Base-by-base conservation (phyloP, 1,284 basidiomycete genomes). In the Tylopilus sp. region DNA sequence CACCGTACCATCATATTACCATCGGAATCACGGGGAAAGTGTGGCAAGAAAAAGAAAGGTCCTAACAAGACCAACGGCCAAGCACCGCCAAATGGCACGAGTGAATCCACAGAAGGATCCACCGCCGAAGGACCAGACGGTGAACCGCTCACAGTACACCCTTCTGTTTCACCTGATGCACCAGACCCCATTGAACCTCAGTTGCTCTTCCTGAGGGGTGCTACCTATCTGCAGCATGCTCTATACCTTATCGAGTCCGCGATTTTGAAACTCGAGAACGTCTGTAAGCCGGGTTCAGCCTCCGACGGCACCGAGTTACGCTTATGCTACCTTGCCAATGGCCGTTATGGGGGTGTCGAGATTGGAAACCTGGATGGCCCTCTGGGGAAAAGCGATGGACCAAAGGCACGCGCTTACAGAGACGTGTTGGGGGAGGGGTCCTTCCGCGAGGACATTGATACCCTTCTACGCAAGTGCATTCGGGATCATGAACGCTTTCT, bases 401-500 rank as follows among this genome's bases (percentile, higher is more conserved):
- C 71, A 24, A 92, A 91, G 71, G 70, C 79, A 31, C 67, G 66
- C 41, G 85, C 83, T 2, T 93, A 92, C 65, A 76, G 81, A 19
- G 64, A 69, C 19, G 78, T 76, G 7, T 75, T 92, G 28, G 76
- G 73, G 0, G 77, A 83, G 11, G 66, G 71, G 9, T 54, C 58
- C 3, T 81, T 88, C 68, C 76, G 78, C 47, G 85, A 85, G 42
- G 80, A 83, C 49, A 75, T 92, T 43, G 66, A 63, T 5, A 66
- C 71, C 22, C 71, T 88, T 36, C 63, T 92, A 39, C 80, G 77
- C 74, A 91, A 88, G 72, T 82, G 82, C 59, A 78, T 90, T 58
- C 82, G 87, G 15, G 90, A 93, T 64, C 86, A 90, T 57, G 87
- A 92, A 62, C 82, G 81, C 57, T 92, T 92, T 66, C 76, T 92